These are phyloP conservation scores for Heimioporus punctisporus DNA, from an alignment of 1,284 basidiomycete species.

Conservation along the genomic window DNA sequence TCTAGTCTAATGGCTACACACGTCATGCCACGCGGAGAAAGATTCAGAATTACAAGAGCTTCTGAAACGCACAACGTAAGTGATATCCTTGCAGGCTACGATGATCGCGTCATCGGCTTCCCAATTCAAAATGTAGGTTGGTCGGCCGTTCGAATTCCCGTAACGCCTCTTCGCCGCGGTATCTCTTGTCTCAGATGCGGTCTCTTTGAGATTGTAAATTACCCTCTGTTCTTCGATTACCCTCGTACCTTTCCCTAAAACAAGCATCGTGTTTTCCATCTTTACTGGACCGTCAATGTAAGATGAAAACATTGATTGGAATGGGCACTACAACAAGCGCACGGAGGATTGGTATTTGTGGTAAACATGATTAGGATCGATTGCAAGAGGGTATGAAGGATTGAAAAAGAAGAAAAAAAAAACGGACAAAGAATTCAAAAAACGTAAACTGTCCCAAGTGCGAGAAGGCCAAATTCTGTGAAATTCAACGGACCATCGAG, in stretches of 20 bases:
- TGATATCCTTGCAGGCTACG: constrained; percentile 23
- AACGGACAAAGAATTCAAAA: not conserved
- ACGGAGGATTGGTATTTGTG: constrained; percentile 14
- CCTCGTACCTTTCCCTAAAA: constrained; percentile 17
- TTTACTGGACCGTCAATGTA: constrained; percentile 2
- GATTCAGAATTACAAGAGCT: constrained; percentile 9
- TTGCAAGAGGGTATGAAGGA: constrained; percentile 23
- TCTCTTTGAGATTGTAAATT: constrained; percentile 24
- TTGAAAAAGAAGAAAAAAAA: not conserved
- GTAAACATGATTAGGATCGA: constrained; percentile 17
- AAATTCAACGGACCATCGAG: constrained; percentile 1
- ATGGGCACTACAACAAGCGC: constrained; percentile 23
- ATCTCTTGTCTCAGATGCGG: constrained; percentile 22
- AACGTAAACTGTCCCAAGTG: constrained; percentile 15
- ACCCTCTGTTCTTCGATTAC: constrained; percentile 19
- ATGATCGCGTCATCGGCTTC: constrained; percentile 22
- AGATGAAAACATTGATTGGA: constrained; percentile 10
- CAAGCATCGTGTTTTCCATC: constrained; percentile 14
- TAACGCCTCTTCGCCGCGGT: constrained; percentile 28
- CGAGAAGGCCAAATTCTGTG: constrained; percentile 4
- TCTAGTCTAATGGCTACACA: constrained; percentile 5
- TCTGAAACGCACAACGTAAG: constrained; percentile 27
- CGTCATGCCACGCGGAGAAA: constrained; percentile 5
- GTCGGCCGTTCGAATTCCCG: constrained; percentile 10
- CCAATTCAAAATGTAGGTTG: constrained; percentile 5